Evolutionary conservation across 768 basidiomycete genomes (phyloP), one percentile per base, ranked within the genome.

Genomic region (Boletus tomentosulus): DNA sequence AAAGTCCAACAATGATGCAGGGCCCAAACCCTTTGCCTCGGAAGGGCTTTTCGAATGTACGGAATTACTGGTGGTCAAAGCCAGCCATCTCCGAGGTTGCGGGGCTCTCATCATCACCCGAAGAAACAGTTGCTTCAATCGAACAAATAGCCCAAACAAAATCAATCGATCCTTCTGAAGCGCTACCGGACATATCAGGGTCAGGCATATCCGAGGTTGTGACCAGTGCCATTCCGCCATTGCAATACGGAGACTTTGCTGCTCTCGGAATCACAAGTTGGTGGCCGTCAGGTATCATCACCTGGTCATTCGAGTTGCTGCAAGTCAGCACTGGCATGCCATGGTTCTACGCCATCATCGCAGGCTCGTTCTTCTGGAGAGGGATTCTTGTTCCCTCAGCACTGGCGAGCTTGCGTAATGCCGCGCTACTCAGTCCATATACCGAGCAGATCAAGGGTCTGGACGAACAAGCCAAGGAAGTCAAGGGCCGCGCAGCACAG

Each of bases 321-420:
- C 82, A 92, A 57, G 84, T 91, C 48, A 69, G 76, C 46, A 82
- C 83, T 0, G 85, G 84, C 35, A 70, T 92, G 55, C 85, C 87
- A 0, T 94, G 92, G 91, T 89, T 89, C 74, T 82, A 84, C 77
- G 87, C 90, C 46, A 89, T 94, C 69, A 70, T 92, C 42, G 73
- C 71, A 5, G 82, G 84, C 28, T 82, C 85, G 27, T 51, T 86
- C 11, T 63, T 84, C 64, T 83, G 86, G 75, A 83, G 87, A 22
- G 46, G 79, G 19, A 44, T 78, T 46, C 75, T 88, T 44, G 66
- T 90, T 48, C 89, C 88, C 2, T 71, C 87, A 59, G 71, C 79
- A 25, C 71, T 91, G 46, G 73, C 74, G 50, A 77, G 78, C 49
- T 67, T 84, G 57, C 81, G 79, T 54, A 82, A 82, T 59, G 73